Evolutionary conservation across 2,329 filamentous ascomycete species (phyloP), one percentile per base, ranked within the genome.

Genomic region (Blumeria graminis): DNA sequence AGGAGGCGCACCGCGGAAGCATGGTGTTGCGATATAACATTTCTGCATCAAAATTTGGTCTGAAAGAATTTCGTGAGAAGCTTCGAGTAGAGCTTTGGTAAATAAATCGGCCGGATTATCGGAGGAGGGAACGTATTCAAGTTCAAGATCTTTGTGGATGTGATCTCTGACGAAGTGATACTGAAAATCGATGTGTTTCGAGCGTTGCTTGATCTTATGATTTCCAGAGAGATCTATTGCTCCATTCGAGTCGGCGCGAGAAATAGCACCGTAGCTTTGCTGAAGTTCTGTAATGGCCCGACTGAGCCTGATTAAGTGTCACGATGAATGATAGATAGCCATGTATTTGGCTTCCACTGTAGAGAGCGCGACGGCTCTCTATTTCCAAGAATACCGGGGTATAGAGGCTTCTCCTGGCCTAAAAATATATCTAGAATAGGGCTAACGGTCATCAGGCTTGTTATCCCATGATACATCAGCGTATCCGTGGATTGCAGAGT

Each of bases 221-320:
- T 53, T 52, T 35, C 22, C 32, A 34, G 48, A 52, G 48, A 52
- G 48, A 52, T 52, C 48, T 52, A 52, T 52, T 35, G 48, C 48
- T 33, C 7, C 5, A 22, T 34, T 52, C 22, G 48, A 52, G 48
- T 52, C 48, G 13, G 48, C 48, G 18, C 36, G 7, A 33, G 36
- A 33, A 11, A 52, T 35, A 11, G 48, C 22, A 35, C 48, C 22
- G 32, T 52, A 52, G 22, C 22, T 28, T 52, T 52, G 48, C 48
- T n/a, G 48, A 10, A 52, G 22, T 35, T 52, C 13, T 52, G 13
- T n/a, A 8, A 35, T 33, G 36, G 48, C 48, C 36, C 22, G 14
- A 22, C 22, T 35, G 22, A 52, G 48, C 48, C 48, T 35, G 14
- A 52, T 52, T 35, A 34, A 34, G 36, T 52, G 32, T 14, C 48